These are phyloP conservation scores for Papiliotrema laurentii DNA, from an alignment of 1,284 basidiomycete species.

Conservation along the genomic window DNA sequence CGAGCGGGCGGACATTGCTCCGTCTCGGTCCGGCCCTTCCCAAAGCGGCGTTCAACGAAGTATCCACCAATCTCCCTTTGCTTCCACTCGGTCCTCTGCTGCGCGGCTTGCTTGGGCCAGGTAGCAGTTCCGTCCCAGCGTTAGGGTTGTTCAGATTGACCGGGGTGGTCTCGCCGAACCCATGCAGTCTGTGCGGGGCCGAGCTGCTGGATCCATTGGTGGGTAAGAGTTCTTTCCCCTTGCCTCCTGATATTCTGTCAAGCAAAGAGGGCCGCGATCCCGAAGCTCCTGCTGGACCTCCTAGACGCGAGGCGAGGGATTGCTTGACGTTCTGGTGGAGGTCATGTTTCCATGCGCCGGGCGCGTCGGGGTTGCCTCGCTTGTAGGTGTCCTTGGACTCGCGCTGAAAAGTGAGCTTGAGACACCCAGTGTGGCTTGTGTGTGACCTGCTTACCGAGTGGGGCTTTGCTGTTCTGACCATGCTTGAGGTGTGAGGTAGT, in stretches of 20 bases:
- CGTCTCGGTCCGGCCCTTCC: constrained; percentile 9
- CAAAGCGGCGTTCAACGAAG: constrained; percentile 18
- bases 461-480: constrained; percentile 19
- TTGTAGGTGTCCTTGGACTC: constrained; percentile 21
- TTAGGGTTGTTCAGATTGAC: constrained; percentile 18
- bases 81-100: not conserved
- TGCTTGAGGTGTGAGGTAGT: too few relatives aligned
- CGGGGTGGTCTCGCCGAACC: constrained; percentile 15
- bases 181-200: constrained; percentile 28
- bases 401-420: constrained; percentile 3
- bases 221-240: constrained; percentile 34
- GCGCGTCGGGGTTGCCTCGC: constrained; percentile 20
- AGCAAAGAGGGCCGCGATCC: constrained; percentile 17
- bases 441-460: constrained; percentile 14
- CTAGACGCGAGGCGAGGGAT: constrained; percentile 17
- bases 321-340: constrained; percentile 19
- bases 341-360: constrained; percentile 41
- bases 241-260: constrained; percentile 21
- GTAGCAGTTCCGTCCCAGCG: constrained; percentile 29
- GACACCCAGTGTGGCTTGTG: not conserved
- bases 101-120: not conserved
- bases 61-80: constrained; percentile 10
- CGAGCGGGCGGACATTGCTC: not conserved
- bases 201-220: not conserved
- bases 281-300: constrained; percentile 3